A percentile compares a stretch with the other conserved stretches of the same genome.
Evolutionary conservation across 768 basidiomycete species (phyloP).

Genomic region (Russula sp.): DNA sequence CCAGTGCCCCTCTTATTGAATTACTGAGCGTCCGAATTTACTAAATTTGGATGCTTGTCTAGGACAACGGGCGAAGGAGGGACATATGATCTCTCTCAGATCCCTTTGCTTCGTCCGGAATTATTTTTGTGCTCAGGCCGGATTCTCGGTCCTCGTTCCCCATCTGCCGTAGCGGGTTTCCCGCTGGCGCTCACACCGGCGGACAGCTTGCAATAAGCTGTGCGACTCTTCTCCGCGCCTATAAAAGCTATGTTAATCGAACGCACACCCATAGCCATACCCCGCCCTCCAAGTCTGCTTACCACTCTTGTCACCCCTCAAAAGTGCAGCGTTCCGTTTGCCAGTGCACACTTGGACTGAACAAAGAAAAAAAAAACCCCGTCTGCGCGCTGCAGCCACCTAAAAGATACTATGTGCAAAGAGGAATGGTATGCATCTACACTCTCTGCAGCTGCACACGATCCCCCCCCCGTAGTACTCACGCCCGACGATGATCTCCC

Average conservation of each 20-base stretch:
- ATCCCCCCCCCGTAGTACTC: neutral
- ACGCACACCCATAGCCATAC: neutral
- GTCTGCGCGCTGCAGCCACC: neutral
- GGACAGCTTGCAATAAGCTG: conserved; percentile 16
- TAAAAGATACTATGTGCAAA: conserved; percentile 20
- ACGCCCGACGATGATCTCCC: neutral
- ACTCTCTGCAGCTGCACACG: neutral
- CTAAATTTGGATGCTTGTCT: conserved; percentile 6
- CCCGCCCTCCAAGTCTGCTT: neutral
- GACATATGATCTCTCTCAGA: conserved; percentile 16
- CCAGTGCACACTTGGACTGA: neutral
- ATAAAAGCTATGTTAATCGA: conserved; percentile 13
- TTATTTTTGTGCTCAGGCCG: conserved; percentile 13
- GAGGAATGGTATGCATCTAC: conserved; percentile 22
- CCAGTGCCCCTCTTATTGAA: neutral
- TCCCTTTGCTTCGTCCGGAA: conserved; percentile 13
- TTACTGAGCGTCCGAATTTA: conserved; percentile 2
- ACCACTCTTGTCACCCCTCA: neutral
- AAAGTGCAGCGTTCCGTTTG: neutral
- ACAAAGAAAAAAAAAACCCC: neutral
- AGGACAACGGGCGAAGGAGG: neutral
- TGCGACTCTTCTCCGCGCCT: conserved; percentile 11
- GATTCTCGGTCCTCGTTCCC: conserved; percentile 17
- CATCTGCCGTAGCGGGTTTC: conserved; percentile 21
- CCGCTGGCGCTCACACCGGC: conserved; percentile 15